Evolutionary conservation across 345 rosid species (phyloP).

Genomic region (Populus euphratica): DNA sequence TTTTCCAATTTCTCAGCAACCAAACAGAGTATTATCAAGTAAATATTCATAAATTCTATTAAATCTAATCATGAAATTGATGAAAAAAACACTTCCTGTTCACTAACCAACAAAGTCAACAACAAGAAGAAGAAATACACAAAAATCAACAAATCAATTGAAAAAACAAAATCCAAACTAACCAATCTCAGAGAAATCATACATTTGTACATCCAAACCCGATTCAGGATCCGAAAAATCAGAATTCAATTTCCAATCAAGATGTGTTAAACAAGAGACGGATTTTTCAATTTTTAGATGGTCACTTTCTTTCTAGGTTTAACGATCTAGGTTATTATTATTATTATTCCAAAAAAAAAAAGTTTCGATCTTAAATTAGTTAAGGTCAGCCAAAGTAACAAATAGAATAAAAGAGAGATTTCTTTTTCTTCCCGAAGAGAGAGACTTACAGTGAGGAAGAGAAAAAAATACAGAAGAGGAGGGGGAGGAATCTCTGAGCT

Average conservation of each 20-base stretch:
- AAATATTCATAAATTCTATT: not conserved
- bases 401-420: not conserved
- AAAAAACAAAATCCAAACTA: not conserved
- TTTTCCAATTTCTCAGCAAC: not conserved
- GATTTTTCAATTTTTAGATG: not conserved
- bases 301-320: not conserved
- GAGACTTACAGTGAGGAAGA: slow-evolving; percentile 6
- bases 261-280: too few species aligned
- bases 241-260: not conserved
- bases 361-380: not conserved
- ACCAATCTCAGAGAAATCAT: not conserved
- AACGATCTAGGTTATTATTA: not conserved
- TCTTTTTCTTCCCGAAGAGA: not conserved
- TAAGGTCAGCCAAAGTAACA: not conserved
- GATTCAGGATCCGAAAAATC: slow-evolving; percentile 3
- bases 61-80: not conserved
- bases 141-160: not conserved
- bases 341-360: not conserved
- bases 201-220: not conserved
- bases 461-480: not conserved
- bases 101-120: not conserved
- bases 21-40: not conserved
- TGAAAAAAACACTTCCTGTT: not conserved
- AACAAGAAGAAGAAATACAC: not conserved
- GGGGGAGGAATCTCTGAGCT: slow-evolving; percentile 1